Evolutionary conservation across 306 rosid species (phyloP).

Genomic region (Vigna reflexopilosa): DNA sequence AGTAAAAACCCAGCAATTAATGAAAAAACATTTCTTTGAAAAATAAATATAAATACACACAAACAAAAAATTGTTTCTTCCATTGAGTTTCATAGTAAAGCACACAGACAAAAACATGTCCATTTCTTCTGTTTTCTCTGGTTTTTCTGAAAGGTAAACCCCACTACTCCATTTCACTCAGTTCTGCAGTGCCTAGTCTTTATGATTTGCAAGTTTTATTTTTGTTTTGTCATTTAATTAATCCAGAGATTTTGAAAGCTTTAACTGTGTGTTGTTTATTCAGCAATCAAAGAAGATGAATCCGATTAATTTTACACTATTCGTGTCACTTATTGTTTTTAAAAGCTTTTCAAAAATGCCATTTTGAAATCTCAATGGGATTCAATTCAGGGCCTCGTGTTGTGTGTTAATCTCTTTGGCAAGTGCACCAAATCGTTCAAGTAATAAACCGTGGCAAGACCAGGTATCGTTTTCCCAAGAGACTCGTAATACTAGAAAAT

Average conservation of each 20-base stretch:
- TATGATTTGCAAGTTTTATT: conserved; percentile 17
- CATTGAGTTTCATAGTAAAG: not conserved
- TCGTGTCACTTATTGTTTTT: not conserved
- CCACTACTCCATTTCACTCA: conserved; percentile 10
- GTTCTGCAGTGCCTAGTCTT: conserved; percentile 6
- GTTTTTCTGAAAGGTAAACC: conserved; percentile 53
- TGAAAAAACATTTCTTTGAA: not conserved
- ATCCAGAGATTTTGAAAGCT: not conserved
- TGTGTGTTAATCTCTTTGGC: too few species aligned
- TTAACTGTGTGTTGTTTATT: conserved; percentile 11
- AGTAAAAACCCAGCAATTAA: not conserved
- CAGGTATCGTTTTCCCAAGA: too few species aligned
- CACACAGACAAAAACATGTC: conserved; percentile 39
- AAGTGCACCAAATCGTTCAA: too few species aligned
- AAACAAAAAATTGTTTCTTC: not conserved
- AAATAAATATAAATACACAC: not conserved
- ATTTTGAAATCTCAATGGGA: conserved; percentile 22
- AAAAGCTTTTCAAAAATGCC: conserved; percentile 11
- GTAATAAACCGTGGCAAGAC: too few species aligned
- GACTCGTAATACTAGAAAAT: too few species aligned
- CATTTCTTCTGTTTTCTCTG: conserved; percentile 42
- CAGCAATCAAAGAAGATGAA: not conserved
- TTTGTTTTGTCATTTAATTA: not conserved
- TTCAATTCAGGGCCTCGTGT: conserved; percentile 10
- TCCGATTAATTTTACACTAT: conserved; percentile 9